Evolutionary conservation across 768 basidiomycete genomes (phyloP), one percentile per base, ranked within the genome.

Genomic region (Lentinula sp.): DNA sequence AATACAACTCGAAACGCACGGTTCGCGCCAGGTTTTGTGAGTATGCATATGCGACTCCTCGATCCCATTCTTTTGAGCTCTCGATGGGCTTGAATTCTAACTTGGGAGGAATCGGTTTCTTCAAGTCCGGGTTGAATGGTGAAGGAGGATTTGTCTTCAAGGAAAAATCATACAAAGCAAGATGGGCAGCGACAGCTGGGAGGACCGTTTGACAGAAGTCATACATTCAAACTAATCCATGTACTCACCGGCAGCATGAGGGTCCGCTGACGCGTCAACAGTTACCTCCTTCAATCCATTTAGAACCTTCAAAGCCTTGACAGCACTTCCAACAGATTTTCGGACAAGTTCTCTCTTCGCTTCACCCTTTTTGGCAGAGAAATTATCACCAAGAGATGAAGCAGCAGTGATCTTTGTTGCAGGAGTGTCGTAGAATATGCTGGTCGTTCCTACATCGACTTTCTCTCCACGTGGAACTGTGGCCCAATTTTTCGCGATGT

Each of bases 21-120:
- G 90, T 91, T 46, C 90, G 81, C 28, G 90, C 90, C 63, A 90
- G 73, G 69, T 93, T 93, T 73, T 93, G 92, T 4, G 88, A 85
- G 55, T 86, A 76, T 1, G 86, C 91, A 66, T 91, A 93, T 28
- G 87, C 65, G 3, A 83, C 79, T 42, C 93, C 93, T 6, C 81
- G 77, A 41, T 90, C 81, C 92, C 92, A 91, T 62, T 85, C 86
- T 66, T 78, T 70, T 6, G 85, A 83, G 2, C 66, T 58, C 6
- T 78, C 66, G 10, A 81, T 61, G 4, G 88, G 80, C 4, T 72
- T 68, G 43, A 90, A 72, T 0, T 70, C 69, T 9, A 86, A 65
- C 63, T 83, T 81, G 43, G 81, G 79, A 0, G 83, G 80, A 20
- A 79, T 72, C 3, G 80, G 72, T 35, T 83, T 78, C 57, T 74